Percentiles rank a stretch among this genome's conserved stretches.
Conservation (phyloP, 176 grass and related monocot genomes). For the Thalia dealbata region DNA sequence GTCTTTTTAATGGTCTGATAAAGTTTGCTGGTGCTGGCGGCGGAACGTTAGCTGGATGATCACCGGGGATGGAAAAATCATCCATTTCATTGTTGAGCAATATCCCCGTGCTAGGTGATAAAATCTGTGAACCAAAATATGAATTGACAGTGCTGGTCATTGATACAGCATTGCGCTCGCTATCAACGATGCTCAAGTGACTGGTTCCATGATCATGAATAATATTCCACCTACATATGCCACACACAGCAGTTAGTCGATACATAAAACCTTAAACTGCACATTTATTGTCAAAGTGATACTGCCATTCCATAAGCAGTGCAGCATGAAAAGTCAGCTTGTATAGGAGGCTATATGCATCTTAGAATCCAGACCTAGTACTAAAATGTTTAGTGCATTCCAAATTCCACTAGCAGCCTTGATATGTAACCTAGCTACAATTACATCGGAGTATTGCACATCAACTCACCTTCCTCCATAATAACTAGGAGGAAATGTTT, state of each 20-base stretch:
- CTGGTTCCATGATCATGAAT: conserved; percentile 78
- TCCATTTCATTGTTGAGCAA: conserved; percentile 98
- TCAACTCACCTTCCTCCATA: conserved; percentile 65
- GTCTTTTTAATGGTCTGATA: conserved; percentile 64
- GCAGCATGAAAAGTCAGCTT: background rate
- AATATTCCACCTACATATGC: conserved; percentile 66
- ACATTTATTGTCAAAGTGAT: background rate
- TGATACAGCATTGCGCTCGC: conserved; percentile 67
- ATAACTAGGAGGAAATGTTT: conserved; percentile 55
- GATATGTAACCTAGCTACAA: too few relatives aligned
- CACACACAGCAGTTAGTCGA: background rate
- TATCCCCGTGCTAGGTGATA: conserved; percentile 67
- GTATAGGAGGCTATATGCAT: too few relatives aligned
- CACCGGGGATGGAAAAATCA: conserved; percentile 73
- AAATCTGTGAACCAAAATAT: conserved; percentile 74
- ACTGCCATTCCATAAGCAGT: background rate
- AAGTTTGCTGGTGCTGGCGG: conserved; percentile 74
- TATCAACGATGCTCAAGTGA: conserved; percentile 65
- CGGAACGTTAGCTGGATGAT: conserved; percentile 26
- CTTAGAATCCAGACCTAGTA: too few relatives aligned
- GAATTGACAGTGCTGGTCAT: conserved; percentile 74
- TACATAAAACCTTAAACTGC: background rate
- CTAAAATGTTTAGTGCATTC: too few relatives aligned
- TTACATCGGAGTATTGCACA: too few relatives aligned
- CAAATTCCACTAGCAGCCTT: too few relatives aligned